Base-by-base conservation (phyloP, 169 alveolate species). In the Besnoitia besnoiti region DNA sequence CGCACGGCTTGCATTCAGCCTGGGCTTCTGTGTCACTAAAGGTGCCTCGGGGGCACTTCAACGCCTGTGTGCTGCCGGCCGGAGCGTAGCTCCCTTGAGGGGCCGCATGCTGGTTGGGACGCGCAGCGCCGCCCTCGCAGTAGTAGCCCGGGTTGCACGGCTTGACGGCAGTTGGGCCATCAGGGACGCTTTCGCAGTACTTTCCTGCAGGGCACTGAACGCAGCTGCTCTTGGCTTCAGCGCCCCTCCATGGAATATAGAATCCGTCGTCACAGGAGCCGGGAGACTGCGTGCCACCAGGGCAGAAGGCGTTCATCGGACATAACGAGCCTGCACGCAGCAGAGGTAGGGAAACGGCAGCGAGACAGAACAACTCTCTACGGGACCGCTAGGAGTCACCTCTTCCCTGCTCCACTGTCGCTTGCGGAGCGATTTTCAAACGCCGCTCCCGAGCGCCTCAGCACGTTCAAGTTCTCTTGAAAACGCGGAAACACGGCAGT, bases 1-100 rank as follows among this genome's bases (percentile, higher is more conserved):
- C 87, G 40, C 94, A 91, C 44, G 47, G 89, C 39, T 59, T 80
- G 46, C 94, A 91, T 40, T 91, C 91, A 37, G 91, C 94, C 76
- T 80, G 62, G 5, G 88, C 94, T 21, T n/a, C 82, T 47, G 50
- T 77, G 46, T 62, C 76, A 5, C 88, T 62, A 42, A 90, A 90
- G 39, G 88, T 82, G 33, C 94, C 94, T 1, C 91, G 55, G 27
- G 90, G 94, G 88, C 94, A 91, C 37, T 35, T 39, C 0, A 61
- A 37, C 51, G 67, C 33, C 51, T 16, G 37, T 12, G 62, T 21
- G 50, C 91, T 80, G 35, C 91, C 94, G 46, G 30, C 91, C 4
- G 94, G 67, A 47, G 94, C 94, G 40, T 82, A 91, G 47, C 77
- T 12, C 21, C 94, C 94, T 62, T 3, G 5, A 0, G 21, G 44